A percentile compares a stretch with the other conserved stretches of the same genome.
These are phyloP conservation scores for Sporopachydermia quercuum DNA, from an alignment of 805 yeast species.

Conservation along the genomic window DNA sequence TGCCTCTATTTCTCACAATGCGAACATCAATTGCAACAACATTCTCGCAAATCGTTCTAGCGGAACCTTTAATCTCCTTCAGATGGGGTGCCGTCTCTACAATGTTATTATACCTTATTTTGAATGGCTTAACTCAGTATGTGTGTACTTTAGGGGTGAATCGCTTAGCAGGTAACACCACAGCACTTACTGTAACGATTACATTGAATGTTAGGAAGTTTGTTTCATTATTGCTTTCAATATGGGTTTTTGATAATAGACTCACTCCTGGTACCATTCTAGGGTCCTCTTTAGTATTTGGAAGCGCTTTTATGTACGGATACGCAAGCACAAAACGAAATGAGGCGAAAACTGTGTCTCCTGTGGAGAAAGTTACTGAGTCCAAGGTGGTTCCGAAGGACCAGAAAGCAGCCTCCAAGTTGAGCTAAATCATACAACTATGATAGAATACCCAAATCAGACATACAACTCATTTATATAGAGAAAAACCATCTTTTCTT, in stretches of 20 bases:
- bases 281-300: constrained; percentile 38
- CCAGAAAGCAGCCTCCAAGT: no score
- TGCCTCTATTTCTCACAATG: constrained; percentile 36
- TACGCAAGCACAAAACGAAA: constrained; percentile 9
- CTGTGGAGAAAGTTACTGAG: constrained; percentile 14
- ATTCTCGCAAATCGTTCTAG: constrained; percentile 13
- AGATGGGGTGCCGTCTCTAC: constrained; percentile 13
- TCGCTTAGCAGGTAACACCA: constrained; percentile 36
- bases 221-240: constrained; percentile 40
- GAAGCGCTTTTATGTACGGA: constrained; percentile 37
- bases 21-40: constrained; percentile 18
- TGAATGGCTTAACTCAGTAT: constrained; percentile 39
- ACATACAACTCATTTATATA: background rate
- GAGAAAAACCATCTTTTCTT: no score
- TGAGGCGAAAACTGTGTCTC: constrained; percentile 16
- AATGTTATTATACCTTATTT: constrained; percentile 18
- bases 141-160: constrained; percentile 59
- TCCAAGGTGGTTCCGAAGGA: constrained; percentile 21
- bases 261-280: constrained; percentile 24
- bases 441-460: background rate
- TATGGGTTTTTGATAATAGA: constrained; percentile 33
- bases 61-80: constrained; percentile 8
- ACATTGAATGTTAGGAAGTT: constrained; percentile 48
- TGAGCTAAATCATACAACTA: no score
- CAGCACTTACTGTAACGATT: constrained; percentile 51